Conservation (phyloP, 176 grass and related monocot genomes). For the Oryza glumipatula region DNA sequence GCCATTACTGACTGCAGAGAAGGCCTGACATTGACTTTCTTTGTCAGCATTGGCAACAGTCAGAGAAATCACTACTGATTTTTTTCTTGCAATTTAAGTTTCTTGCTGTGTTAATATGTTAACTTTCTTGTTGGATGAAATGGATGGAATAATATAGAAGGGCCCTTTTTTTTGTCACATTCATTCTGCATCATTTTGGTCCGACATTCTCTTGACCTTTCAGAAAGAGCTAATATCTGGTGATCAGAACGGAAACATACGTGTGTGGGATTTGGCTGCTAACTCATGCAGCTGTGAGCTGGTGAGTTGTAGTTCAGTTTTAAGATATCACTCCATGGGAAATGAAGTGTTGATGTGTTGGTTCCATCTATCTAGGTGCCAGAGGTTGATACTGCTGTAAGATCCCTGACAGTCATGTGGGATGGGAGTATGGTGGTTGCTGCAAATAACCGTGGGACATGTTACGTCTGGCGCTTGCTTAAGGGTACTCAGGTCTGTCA, state of each 20-base stretch:
- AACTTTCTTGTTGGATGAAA: neutral
- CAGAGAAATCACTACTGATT: neutral
- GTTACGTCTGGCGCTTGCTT: constrained; percentile 88
- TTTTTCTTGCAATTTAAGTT: neutral
- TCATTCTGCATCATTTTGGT: constrained; percentile 9
- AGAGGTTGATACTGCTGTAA: constrained; percentile 95
- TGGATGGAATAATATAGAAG: neutral
- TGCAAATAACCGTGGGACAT: constrained; percentile 93
- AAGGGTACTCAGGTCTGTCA: constrained; percentile 66
- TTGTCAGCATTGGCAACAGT: neutral
- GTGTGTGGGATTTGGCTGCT: constrained; percentile 94
- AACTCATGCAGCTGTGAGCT: constrained; percentile 97
- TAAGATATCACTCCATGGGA: neutral
- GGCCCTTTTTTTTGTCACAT: constrained; percentile 13
- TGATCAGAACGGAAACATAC: constrained; percentile 98
- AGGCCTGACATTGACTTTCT: neutral
- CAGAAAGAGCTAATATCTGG: constrained; percentile 99
- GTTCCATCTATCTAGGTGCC: constrained; percentile 61
- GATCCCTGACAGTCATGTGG: constrained; percentile 89
- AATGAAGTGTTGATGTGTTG: constrained; percentile 18
- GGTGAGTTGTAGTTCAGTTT: constrained; percentile 56
- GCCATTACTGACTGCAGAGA: neutral
- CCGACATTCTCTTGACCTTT: constrained; percentile 27
- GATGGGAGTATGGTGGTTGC: constrained; percentile 98
- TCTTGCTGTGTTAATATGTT: neutral